A percentile compares a stretch with the other conserved stretches of the same genome.
These are phyloP conservation scores for Candolleomyces eurysporus DNA, from an alignment of 768 basidiomycete genomes.

Conservation along the genomic window DNA sequence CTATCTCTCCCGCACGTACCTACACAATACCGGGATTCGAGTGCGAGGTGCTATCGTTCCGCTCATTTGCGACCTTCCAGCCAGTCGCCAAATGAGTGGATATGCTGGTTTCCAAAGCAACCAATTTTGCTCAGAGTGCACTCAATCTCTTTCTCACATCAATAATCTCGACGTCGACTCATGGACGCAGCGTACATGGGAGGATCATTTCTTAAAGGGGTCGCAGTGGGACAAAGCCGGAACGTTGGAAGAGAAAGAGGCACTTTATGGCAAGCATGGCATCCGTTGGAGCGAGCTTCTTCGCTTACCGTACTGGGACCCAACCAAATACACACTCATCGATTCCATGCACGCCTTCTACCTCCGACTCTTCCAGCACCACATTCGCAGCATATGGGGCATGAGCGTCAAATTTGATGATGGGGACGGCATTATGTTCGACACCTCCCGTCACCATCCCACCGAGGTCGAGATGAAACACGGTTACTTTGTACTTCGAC, in stretches of 20 bases:
- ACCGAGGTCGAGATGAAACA: not conserved
- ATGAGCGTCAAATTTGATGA: constrained; percentile 6
- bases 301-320: constrained; percentile 33
- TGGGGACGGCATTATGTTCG: constrained; percentile 2
- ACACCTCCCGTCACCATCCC: not conserved
- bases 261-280: constrained; percentile 18
- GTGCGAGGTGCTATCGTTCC: constrained; percentile 15
- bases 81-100: constrained; percentile 22
- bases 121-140: constrained; percentile 9
- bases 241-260: not conserved
- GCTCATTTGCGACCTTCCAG: constrained; percentile 29
- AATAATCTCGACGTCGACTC: not conserved
- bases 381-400: constrained; percentile 8
- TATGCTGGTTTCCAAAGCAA: constrained; percentile 12
- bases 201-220: not conserved
- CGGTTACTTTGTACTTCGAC: not conserved
- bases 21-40: constrained; percentile 13
- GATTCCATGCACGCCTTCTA: constrained; percentile 16
- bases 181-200: not conserved
- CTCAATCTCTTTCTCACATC: not conserved
- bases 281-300: constrained; percentile 8
- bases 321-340: constrained; percentile 9
- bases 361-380: constrained; percentile 10
- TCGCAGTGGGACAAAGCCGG: constrained; percentile 3
- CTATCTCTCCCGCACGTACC: constrained; percentile 16